Percentiles rank a stretch among this genome's conserved stretches.
These are phyloP conservation scores for Alternaria gansuensis DNA, from an alignment of 2,329 filamentous ascomycete genomes.

Conservation along the genomic window DNA sequence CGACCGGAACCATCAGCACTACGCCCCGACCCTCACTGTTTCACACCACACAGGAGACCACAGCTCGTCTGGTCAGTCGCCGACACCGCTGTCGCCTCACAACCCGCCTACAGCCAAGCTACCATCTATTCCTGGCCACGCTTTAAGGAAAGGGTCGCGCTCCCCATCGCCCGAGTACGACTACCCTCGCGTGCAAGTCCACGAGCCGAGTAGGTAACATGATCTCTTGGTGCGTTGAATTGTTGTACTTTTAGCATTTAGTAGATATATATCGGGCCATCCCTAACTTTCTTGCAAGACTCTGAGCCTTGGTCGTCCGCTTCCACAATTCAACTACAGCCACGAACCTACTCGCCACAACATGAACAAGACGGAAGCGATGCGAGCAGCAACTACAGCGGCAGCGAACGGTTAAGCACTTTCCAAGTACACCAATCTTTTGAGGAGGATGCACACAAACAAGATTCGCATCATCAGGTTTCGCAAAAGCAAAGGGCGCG, in stretches of 20 bases:
- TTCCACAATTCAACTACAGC: slow-evolving; percentile 20
- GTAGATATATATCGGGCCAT: slow-evolving; percentile 32
- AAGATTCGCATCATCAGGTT: neutral
- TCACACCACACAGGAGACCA: slow-evolving; percentile 40
- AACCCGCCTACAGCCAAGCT: slow-evolving; percentile 37
- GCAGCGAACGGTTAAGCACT: slow-evolving; percentile 35
- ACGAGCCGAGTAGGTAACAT: slow-evolving; percentile 47
- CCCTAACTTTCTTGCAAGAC: slow-evolving; percentile 41
- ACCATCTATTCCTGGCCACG: slow-evolving; percentile 39
- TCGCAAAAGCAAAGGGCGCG: slow-evolving; percentile 10
- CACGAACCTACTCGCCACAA: slow-evolving; percentile 32
- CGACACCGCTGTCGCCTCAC: slow-evolving; percentile 38
- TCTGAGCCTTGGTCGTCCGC: slow-evolving; percentile 30
- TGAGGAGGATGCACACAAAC: slow-evolving; percentile 18
- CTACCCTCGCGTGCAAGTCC: slow-evolving; percentile 30
- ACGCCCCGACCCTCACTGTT: slow-evolving; percentile 38
- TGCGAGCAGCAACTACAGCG: slow-evolving; percentile 49
- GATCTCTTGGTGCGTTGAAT: slow-evolving; percentile 37
- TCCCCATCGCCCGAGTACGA: slow-evolving; percentile 32
- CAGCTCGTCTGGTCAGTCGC: slow-evolving; percentile 35
- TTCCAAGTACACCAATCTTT: slow-evolving; percentile 29
- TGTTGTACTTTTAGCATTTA: slow-evolving; percentile 39
- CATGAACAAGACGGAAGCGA: slow-evolving; percentile 45
- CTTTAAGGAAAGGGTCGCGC: slow-evolving; percentile 33
- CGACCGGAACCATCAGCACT: slow-evolving; percentile 38